Percentiles rank a stretch among this genome's conserved stretches.
Conservation (phyloP, 352 stramenopile genomes). For the Phytopythium chamaehyphon region DNA sequence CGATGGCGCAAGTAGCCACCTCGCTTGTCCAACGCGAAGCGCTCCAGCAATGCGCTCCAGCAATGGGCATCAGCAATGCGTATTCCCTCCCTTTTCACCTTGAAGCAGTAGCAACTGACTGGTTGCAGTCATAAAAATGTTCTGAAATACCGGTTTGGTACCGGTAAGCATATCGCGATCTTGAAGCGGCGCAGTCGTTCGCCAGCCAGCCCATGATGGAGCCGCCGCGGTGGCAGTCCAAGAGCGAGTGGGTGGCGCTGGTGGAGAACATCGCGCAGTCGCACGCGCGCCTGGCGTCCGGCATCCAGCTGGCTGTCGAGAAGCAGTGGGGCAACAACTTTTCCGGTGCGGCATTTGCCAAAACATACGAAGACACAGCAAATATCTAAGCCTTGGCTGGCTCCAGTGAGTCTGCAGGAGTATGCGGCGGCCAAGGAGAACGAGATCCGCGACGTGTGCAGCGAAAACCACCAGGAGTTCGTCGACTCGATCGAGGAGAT, state of each 20-base stretch:
- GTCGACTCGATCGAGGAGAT: constrained; percentile 83
- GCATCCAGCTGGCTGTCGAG: constrained; percentile 77
- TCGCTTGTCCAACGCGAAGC: no score
- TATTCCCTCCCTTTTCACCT: no score
- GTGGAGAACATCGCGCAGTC: constrained; percentile 83
- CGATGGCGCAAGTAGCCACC: no score
- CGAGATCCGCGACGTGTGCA: constrained; percentile 75
- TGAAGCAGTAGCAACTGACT: no score
- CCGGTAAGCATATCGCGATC: not conserved
- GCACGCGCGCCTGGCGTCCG: constrained; percentile 54
- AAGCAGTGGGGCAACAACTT: constrained; percentile 82
- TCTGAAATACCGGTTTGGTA: no score
- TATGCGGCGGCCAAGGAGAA: constrained; percentile 60
- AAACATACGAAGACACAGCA: no score
- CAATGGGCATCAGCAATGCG: no score
- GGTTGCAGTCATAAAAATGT: no score
- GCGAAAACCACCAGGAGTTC: constrained; percentile 75
- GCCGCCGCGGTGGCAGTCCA: constrained; percentile 45
- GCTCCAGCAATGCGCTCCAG: no score
- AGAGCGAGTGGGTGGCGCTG: constrained; percentile 68
- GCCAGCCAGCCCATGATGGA: not conserved
- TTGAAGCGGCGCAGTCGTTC: not conserved
- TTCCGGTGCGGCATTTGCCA: constrained; percentile 22
- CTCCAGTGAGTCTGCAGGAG: constrained; percentile 47
- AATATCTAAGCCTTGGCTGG: constrained; percentile 1